Evolutionary conservation across 805 yeast genomes (phyloP), one percentile per base, ranked within the genome.

Genomic region (Nakazawaea peltata): DNA sequence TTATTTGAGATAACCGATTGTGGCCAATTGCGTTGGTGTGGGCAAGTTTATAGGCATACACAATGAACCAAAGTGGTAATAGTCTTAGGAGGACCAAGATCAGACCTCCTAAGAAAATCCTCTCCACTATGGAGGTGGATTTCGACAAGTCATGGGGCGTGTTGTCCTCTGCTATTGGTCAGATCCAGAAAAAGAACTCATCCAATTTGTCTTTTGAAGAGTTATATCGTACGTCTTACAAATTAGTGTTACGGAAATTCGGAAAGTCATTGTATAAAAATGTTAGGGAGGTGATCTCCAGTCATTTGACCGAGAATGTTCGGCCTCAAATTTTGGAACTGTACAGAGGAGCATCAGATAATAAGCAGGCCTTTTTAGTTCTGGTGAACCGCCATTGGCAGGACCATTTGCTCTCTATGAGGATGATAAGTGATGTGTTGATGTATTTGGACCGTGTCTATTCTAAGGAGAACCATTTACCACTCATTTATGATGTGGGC

Each of bases 361-460:
- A n/a, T n/a, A n/a, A n/a, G n/a, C n/a, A n/a, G n/a, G n/a, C n/a
- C n/a, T 58, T 66, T 22, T 40, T 69, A 24, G 47, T 47, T 19
- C 47, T 49, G 8, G 44, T 69, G 7, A 55, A 52, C 31, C 40
- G 39, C 22, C 71, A 69, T 37, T 87, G 95, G 95, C 67, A 72
- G 25, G 84, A 77, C 32, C 90, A 82, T 51, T 54, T 77, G 26
- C 65, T 77, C 26, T 68, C 81, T 32, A 81, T 84, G 79, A 68
- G 83, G 43, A 74, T 84, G 69, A 71, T 85, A 29, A 72, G 88
- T 46, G 95, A 88, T 53, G 83, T 87, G 3, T 60, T 85, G 51
- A 79, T 87, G 82, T 87, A 87, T 49, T 56, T 88, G 50, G 94
- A 87, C 50, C 69, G 94, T 29, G 95, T 84, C 0, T 86, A 82